phyloP scores from a whole-genome alignment of 257 asterid species.

The Euphrasia confusa region DNA sequence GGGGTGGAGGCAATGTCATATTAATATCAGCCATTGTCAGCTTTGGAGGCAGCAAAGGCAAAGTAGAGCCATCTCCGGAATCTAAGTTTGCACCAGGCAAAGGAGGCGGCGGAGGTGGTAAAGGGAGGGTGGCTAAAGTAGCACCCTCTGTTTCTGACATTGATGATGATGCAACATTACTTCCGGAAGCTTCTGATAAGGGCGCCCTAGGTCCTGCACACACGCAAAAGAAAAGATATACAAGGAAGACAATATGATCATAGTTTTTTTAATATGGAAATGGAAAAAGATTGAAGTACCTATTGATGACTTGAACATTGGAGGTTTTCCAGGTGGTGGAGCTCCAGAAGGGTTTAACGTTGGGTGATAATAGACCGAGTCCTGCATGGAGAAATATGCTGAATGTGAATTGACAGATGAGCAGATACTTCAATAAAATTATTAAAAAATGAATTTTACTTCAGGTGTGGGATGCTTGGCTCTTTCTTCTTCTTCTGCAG shows the following conservation, averaged over 20 bases:
- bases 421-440: conserved; percentile 19
- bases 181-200: conserved; percentile 59
- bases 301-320: conserved; percentile 90
- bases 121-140: conserved; percentile 41
- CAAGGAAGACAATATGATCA: background rate
- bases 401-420: conserved; percentile 29
- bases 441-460: conserved; percentile 37
- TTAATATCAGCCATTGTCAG: conserved; percentile 43
- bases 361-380: conserved; percentile 96
- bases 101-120: conserved; percentile 66
- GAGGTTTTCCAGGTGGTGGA: conserved; percentile 99
- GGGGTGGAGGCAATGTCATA: conserved; percentile 39
- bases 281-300: conserved; percentile 38
- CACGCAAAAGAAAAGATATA: background rate
- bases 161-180: conserved; percentile 73
- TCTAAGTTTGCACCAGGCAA: conserved; percentile 46
- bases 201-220: conserved; percentile 85
- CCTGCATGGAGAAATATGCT: conserved; percentile 48
- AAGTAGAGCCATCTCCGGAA: conserved; percentile 48
- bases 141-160: conserved; percentile 56
- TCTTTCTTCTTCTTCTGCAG: conserved; percentile 81
- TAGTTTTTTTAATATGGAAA: conserved; percentile 8
- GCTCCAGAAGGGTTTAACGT: conserved; percentile 98
- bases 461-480: conserved; percentile 78
- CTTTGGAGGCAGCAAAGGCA: conserved; percentile 79